Conservation (phyloP, 768 basidiomycete genomes). For the Trichaptum fuscoviolaceum region DNA sequence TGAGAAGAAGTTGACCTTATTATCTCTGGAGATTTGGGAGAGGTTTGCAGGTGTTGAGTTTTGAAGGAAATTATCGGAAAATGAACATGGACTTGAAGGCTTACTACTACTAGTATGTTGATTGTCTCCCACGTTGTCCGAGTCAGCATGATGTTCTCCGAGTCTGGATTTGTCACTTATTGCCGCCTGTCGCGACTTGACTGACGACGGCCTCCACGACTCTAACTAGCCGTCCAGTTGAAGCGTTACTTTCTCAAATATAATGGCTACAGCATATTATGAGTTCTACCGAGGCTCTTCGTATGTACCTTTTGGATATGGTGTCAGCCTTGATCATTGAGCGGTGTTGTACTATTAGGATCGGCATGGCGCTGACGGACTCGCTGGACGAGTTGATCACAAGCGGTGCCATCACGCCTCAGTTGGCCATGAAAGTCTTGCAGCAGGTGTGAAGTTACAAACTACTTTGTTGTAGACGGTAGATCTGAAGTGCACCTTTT, state of each 20-base stretch:
- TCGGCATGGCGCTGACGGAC: conserved; percentile 96
- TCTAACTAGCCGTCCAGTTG: background rate
- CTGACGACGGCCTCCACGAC: conserved; percentile 4
- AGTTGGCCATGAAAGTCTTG: conserved; percentile 97
- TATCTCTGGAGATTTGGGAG: no score
- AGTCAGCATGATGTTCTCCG: background rate
- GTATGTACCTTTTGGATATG: conserved; percentile 42
- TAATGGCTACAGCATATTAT: conserved; percentile 82
- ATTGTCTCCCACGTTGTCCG: background rate
- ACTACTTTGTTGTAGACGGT: background rate
- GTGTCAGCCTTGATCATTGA: background rate
- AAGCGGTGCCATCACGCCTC: conserved; percentile 92
- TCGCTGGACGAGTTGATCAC: conserved; percentile 98
- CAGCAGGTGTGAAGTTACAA: conserved; percentile 63
- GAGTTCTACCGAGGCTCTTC: conserved; percentile 91
- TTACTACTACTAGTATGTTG: background rate
- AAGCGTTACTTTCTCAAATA: conserved; percentile 3
- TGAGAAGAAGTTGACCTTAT: no score
- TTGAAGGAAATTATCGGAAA: no score
- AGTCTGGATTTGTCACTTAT: background rate
- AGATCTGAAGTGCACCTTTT: background rate
- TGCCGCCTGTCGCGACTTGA: background rate
- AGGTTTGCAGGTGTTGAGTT: no score
- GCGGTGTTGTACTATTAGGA: conserved; percentile 40
- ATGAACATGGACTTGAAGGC: no score